Base-by-base conservation (phyloP, 495 filamentous ascomycete species). In the Amniculicola lignicola region DNA sequence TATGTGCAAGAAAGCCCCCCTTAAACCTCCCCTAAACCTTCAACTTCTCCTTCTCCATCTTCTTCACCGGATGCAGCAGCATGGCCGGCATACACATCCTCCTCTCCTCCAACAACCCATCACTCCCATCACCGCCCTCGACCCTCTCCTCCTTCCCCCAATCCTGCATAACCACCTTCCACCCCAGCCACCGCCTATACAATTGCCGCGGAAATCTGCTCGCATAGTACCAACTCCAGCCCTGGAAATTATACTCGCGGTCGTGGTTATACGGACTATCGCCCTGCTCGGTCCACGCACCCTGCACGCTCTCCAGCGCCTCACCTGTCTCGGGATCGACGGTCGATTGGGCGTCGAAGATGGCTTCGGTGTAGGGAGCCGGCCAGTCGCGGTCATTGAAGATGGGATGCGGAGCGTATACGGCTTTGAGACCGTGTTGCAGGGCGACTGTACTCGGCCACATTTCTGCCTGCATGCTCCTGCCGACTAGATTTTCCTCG, bases 11-110 rank as follows among this genome's bases (percentile, higher is more conserved):
- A n/a, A 7, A n/a, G 9, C 29, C 29, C 29, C 29, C 29, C 29
- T n/a, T n/a, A 33, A 7, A 7, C 29, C 29, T 9, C 29, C 29
- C 29, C 29, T 33, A 7, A 33, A 7, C 40, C 29, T 45, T 55
- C 36, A 47, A 7, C 38, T 40, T 38, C 2, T 50, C 53, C 44
- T 53, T 54, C 28, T 27, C 38, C 59, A 69, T 64, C 44, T 55
- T 53, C 58, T 69, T 70, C 4, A 72, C 68, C 35, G 70, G 70
- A 67, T 72, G 70, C 59, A 72, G 42, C 40, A 72, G 75, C 87
- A 95, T 88, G 12, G 86, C 86, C 24, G 89, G 90, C 29, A 96
- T 72, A 77, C 93, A 98, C 90, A 98, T 94, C 54, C 92, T 79
- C 18, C 88, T 89, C 70, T 89, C 85, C 59, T 53, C 46, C 62